These are phyloP conservation scores for Moricandia moricandioides DNA, from an alignment of 345 rosid species.

Conservation along the genomic window DNA sequence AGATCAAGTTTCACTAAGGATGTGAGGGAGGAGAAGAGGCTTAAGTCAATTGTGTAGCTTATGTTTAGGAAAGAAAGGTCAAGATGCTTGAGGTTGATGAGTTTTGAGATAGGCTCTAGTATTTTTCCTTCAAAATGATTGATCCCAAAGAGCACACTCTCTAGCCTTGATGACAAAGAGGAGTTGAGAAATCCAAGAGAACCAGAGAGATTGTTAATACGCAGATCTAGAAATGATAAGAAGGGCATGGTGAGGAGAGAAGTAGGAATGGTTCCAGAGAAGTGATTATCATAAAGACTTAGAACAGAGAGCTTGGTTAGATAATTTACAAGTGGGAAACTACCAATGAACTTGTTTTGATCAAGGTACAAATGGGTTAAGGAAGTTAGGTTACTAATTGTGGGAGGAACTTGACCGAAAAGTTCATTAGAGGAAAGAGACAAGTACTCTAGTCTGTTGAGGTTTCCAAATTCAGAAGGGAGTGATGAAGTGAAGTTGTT, in stretches of 20 bases:
- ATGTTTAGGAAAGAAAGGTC: not conserved
- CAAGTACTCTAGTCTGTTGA: not conserved
- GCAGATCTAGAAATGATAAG: no score
- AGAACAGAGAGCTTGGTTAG: not conserved
- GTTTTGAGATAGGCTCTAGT: not conserved
- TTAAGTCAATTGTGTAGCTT: not conserved
- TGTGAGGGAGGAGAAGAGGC: not conserved
- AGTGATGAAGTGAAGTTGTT: not conserved
- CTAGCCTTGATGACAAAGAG: no score
- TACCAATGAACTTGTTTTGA: not conserved
- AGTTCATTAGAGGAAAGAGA: not conserved
- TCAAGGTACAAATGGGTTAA: not conserved
- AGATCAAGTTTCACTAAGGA: not conserved
- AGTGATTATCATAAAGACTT: not conserved
- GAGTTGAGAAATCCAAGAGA: no score
- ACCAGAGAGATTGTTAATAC: no score
- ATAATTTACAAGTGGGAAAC: conserved; percentile 9
- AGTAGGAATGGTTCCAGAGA: not conserved
- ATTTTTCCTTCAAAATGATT: not conserved
- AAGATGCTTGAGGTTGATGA: not conserved
- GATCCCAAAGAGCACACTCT: no score
- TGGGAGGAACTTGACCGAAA: conserved; percentile 13
- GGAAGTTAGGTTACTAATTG: not conserved
- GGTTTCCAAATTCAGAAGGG: not conserved
- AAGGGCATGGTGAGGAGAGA: no score